Evolutionary conservation across 768 basidiomycete genomes (phyloP).

Genomic region (Sistotremastrum suecicum): DNA sequence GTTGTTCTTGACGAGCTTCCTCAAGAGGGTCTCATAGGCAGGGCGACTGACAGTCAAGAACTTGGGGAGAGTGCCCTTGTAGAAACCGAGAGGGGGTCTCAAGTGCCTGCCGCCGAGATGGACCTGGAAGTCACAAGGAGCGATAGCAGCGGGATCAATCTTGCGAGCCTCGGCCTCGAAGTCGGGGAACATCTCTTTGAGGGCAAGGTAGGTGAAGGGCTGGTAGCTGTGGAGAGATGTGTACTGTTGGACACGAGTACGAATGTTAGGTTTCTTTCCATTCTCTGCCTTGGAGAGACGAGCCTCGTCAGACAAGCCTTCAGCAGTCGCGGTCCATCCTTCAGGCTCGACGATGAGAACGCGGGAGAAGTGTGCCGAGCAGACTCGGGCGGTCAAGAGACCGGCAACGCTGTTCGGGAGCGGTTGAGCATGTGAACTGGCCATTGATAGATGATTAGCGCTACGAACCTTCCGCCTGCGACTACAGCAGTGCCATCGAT

Average conservation of each 20-base stretch:
- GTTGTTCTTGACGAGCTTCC: constrained; percentile 14
- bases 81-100: not conserved
- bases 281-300: not conserved
- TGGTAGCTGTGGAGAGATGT: constrained; percentile 1
- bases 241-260: constrained; percentile 2
- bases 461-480: not conserved
- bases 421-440: not conserved
- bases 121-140: too few relatives aligned
- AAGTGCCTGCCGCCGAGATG: too few relatives aligned
- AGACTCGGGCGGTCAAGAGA: constrained; percentile 7
- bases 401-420: constrained; percentile 5
- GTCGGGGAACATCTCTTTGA: not conserved
- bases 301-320: constrained; percentile 3
- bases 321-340: not conserved
- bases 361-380: constrained; percentile 6
- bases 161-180: not conserved
- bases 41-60: constrained; percentile 12
- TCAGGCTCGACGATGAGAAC: constrained; percentile 9
- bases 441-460: not conserved
- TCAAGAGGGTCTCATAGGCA: constrained; percentile 17
- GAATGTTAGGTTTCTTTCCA: constrained; percentile 1
- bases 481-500: not conserved
- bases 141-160: too few relatives aligned
- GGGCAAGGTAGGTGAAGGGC: not conserved
- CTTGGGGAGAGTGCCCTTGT: constrained; percentile 8